These are phyloP conservation scores for Astragalus glycyphyllos DNA, from an alignment of 306 rosid species.

Conservation along the genomic window DNA sequence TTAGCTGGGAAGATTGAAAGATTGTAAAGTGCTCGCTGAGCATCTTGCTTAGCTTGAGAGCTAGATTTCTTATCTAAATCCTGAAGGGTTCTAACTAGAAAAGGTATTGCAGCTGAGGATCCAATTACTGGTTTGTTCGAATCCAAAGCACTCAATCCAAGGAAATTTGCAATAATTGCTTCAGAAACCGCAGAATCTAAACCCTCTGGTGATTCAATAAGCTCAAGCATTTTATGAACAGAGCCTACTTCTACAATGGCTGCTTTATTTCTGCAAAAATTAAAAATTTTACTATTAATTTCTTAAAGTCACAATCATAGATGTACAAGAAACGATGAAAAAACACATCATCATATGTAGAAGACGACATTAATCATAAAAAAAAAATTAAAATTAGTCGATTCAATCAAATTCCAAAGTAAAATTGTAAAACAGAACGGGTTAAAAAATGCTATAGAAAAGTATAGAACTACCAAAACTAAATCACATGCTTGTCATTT, in stretches of 20 bases:
- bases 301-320: neutral
- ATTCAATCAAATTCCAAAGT: slow-evolving; percentile 9
- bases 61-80: slow-evolving; percentile 52
- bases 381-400: neutral
- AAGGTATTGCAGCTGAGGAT: slow-evolving; percentile 79
- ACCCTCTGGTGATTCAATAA: slow-evolving; percentile 62
- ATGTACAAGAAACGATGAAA: slow-evolving; percentile 19
- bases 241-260: slow-evolving; percentile 94
- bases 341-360: slow-evolving; percentile 16
- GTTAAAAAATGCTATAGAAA: neutral
- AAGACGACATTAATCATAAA: neutral
- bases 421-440: neutral
- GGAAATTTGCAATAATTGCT: slow-evolving; percentile 89
- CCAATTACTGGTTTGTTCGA: slow-evolving; percentile 87
- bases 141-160: slow-evolving; percentile 92
- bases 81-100: slow-evolving; percentile 69
- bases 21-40: slow-evolving; percentile 89
- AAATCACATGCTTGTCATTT: slow-evolving; percentile 33
- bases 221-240: slow-evolving; percentile 85
- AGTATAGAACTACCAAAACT: slow-evolving; percentile 2
- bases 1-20: slow-evolving; percentile 78
- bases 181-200: slow-evolving; percentile 67
- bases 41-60: slow-evolving; percentile 81
- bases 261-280: slow-evolving; percentile 77
- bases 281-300: neutral